Evolutionary conservation across 2,329 filamentous ascomycete species (phyloP), one percentile per base, ranked within the genome.

Genomic region (Dryadomyces quercus-mongolicae): DNA sequence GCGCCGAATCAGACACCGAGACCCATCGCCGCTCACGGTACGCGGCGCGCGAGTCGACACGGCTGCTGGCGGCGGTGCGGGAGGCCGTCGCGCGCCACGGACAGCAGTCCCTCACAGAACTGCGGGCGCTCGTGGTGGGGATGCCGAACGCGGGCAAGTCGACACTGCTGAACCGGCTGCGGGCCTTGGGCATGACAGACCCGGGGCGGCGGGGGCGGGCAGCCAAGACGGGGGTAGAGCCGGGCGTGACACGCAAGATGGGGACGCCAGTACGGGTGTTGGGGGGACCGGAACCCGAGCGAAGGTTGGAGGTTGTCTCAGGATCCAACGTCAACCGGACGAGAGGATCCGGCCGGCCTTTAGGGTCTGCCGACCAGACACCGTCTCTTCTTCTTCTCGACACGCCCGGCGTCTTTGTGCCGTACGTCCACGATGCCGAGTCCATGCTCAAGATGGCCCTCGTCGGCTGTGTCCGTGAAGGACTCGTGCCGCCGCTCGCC

Each of bases 131-230:
- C 67, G 81, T 97, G 1, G 91, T 97, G 15, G 93, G 93, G 54
- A 96, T 98, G 91, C 93, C 93, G 40, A 98, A 98, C 65, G 88
- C 95, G 0, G 93, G 93, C 40, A 98, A 98, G 70, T 95, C 88
- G 49, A 90, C 91, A 1, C 75, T 98, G n/a, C 80, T 98, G 45
- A 98, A 98, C 67, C 80, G 84, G 16, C 77, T 97, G 50, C 84
- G 93, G 20, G 78, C 75, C 44, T 73, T 77, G 18, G 88, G 89
- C 44, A 77, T 88, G 60, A 59, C 65, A 1, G 56, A 58, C 21
- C 64, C 65, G 50, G 75, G 76, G 20, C 62, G 62, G 38, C 64
- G 65, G 16, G 59, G 66, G 31, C 94, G 92, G 66, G 91, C 83
- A 1, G 88, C 91, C 42, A 76, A 74, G 58, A 96, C 91, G 1